These are phyloP conservation scores for Apodospora peruviana DNA, from an alignment of 495 filamentous ascomycete genomes.

Conservation along the genomic window DNA sequence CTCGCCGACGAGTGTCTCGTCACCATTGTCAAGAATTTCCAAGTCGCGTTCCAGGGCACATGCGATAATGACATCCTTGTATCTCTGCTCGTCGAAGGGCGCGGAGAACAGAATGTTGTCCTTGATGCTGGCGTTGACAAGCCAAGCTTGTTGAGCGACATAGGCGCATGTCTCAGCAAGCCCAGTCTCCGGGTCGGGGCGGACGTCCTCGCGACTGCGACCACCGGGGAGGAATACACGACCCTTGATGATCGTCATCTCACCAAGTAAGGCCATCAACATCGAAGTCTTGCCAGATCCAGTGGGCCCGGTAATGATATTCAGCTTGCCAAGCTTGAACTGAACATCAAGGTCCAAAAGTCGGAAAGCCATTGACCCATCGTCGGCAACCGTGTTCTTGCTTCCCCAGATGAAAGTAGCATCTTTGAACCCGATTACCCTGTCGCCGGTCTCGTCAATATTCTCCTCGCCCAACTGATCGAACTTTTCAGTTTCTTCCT, in stretches of 20 bases:
- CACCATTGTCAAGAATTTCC: constrained; percentile 85
- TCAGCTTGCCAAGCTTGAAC: constrained; percentile 75
- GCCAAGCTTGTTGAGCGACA: constrained; percentile 96
- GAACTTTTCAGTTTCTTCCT: constrained; percentile 97
- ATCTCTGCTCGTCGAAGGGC: constrained; percentile 74
- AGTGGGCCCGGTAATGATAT: constrained; percentile 87
- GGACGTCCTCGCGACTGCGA: constrained; percentile 75
- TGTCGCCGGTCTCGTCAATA: constrained; percentile 51
- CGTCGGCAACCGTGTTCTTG: constrained; percentile 52
- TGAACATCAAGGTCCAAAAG: constrained; percentile 72
- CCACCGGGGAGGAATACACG: constrained; percentile 78
- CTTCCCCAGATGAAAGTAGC: constrained; percentile 87
- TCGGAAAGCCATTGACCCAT: constrained; percentile 67
- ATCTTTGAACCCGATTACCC: constrained; percentile 75
- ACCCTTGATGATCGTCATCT: constrained; percentile 87
- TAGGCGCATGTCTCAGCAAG: constrained; percentile 91
- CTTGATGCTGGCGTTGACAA: constrained; percentile 93
- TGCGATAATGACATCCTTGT: constrained; percentile 80
- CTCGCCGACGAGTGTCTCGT: constrained; percentile 92
- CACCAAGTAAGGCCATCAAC: constrained; percentile 91
- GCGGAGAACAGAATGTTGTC: constrained; percentile 94
- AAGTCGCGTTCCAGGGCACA: constrained; percentile 93
- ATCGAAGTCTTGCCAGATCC: constrained; percentile 93
- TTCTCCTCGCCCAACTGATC: constrained; percentile 67
- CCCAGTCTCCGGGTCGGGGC: constrained; percentile 74